phyloP scores from a whole-genome alignment of 148 eudicot genomes.

The Cornus kousa region DNA sequence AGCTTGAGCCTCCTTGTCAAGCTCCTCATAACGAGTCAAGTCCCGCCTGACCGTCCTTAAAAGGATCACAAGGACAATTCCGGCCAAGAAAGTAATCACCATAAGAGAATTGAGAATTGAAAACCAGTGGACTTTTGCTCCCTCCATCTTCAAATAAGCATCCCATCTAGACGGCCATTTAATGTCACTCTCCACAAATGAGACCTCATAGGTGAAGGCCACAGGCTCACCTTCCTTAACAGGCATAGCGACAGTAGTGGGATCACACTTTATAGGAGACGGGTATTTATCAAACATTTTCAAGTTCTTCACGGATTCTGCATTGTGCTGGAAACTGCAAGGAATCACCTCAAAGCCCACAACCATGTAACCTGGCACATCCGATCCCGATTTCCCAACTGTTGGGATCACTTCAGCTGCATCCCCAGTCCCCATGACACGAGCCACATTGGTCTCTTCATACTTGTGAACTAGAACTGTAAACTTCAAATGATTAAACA shows the following conservation, averaged over 20 bases:
- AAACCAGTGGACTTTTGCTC: constrained; percentile 90
- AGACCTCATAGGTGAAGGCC: constrained; percentile 62
- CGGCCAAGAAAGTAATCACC: constrained; percentile 89
- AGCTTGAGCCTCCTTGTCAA: constrained; percentile 85
- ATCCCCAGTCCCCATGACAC: constrained; percentile 78
- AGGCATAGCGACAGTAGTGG: constrained; percentile 48
- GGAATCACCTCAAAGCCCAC: constrained; percentile 81
- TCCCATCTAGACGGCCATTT: constrained; percentile 98
- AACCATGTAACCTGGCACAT: constrained; percentile 58
- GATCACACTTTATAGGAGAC: constrained; percentile 55
- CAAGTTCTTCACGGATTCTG: constrained; percentile 44
- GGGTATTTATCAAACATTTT: constrained; percentile 65
- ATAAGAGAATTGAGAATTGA: constrained; percentile 78
- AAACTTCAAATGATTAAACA: constrained; percentile 73
- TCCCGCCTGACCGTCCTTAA: constrained; percentile 76
- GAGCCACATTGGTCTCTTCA: constrained; percentile 72
- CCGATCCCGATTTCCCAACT: constrained; percentile 30
- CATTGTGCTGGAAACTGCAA: constrained; percentile 55
- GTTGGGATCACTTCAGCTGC: constrained; percentile 66
- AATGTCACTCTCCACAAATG: constrained; percentile 70
- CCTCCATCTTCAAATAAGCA: constrained; percentile 89
- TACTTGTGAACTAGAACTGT: constrained; percentile 75
- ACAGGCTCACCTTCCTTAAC: constrained; percentile 59
- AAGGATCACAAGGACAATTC: constrained; percentile 79
- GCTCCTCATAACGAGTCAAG: constrained; percentile 79